Conservation (phyloP, 768 basidiomycete species). For the Trametes cinnabarina region DNA sequence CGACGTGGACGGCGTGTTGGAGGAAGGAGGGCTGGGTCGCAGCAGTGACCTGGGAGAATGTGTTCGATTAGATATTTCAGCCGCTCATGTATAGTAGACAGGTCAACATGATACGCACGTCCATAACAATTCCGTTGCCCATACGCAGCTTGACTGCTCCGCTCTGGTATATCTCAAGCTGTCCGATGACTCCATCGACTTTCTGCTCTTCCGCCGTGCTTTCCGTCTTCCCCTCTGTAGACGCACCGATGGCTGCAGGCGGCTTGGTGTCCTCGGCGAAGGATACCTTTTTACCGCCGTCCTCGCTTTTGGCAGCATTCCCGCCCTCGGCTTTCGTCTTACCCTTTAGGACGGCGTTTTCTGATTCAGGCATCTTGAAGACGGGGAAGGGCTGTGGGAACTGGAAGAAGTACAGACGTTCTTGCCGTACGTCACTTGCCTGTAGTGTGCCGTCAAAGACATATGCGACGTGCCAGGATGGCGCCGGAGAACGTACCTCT, state of each 20-base stretch:
- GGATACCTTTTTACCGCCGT: conserved; percentile 51
- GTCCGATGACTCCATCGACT: conserved; percentile 79
- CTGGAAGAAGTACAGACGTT: conserved; percentile 84
- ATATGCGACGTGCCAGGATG: background rate
- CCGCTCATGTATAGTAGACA: background rate
- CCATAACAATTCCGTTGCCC: conserved; percentile 75
- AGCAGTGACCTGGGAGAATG: conserved; percentile 58
- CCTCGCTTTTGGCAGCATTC: conserved; percentile 11
- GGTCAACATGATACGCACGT: conserved; percentile 50
- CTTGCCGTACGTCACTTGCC: conserved; percentile 54
- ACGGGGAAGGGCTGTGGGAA: conserved; percentile 84
- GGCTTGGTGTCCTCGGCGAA: conserved; percentile 63
- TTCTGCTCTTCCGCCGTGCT: conserved; percentile 33
- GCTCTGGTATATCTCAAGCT: conserved; percentile 80
- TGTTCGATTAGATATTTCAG: background rate
- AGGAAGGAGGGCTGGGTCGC: conserved; percentile 86
- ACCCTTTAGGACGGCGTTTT: conserved; percentile 13
- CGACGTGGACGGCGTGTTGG: conserved; percentile 79
- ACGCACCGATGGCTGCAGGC: conserved; percentile 35
- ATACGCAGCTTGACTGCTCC: conserved; percentile 87
- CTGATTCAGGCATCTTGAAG: conserved; percentile 45
- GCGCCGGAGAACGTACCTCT: conserved; percentile 35
- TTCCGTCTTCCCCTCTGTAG: too few species aligned
- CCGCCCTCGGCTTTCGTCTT: conserved; percentile 13
- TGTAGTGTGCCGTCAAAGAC: conserved; percentile 23